Evolutionary conservation across 306 rosid genomes (phyloP).

Genomic region (Prinsepia uniflora): DNA sequence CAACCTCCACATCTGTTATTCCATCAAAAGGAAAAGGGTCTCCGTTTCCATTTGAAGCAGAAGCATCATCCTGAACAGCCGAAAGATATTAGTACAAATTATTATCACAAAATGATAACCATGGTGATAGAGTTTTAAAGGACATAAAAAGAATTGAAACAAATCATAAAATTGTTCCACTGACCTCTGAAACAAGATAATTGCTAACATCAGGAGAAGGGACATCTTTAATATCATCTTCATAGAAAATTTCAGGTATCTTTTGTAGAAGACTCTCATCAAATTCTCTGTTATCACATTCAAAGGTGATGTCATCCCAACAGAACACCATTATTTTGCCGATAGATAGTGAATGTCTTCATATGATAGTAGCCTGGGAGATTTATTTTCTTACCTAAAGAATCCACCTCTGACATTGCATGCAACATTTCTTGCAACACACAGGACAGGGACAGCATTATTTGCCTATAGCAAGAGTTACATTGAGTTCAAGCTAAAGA

Average conservation of each 20-base stretch:
- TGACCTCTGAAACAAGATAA: slow-evolving; percentile 88
- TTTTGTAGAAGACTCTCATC: slow-evolving; percentile 84
- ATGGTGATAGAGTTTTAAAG: not conserved
- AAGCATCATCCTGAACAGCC: slow-evolving; percentile 71
- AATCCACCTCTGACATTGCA: slow-evolving; percentile 97
- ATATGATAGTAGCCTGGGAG: slow-evolving; percentile 2
- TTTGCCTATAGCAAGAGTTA: slow-evolving; percentile 53
- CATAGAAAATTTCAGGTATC: slow-evolving; percentile 69
- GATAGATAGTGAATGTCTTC: not conserved
- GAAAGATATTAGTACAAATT: slow-evolving; percentile 6
- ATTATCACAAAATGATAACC: not conserved
- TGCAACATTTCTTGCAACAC: slow-evolving; percentile 97
- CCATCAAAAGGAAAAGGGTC: slow-evolving; percentile 76
- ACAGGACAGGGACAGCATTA: slow-evolving; percentile 79
- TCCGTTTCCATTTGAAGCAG: slow-evolving; percentile 68
- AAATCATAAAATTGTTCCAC: slow-evolving; percentile 15
- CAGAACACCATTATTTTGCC: slow-evolving; percentile 15
- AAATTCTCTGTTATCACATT: slow-evolving; percentile 68
- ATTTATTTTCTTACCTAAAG: slow-evolving; percentile 65
- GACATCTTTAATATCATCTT: slow-evolving; percentile 69
- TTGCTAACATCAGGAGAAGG: slow-evolving; percentile 95
- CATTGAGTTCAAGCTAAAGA: slow-evolving; percentile 20
- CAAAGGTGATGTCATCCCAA: slow-evolving; percentile 23
- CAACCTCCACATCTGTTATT: slow-evolving; percentile 83
- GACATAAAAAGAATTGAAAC: not conserved